phyloP scores from a whole-genome alignment of 164 flowering plant genomes.

The Vitis rupestris region DNA sequence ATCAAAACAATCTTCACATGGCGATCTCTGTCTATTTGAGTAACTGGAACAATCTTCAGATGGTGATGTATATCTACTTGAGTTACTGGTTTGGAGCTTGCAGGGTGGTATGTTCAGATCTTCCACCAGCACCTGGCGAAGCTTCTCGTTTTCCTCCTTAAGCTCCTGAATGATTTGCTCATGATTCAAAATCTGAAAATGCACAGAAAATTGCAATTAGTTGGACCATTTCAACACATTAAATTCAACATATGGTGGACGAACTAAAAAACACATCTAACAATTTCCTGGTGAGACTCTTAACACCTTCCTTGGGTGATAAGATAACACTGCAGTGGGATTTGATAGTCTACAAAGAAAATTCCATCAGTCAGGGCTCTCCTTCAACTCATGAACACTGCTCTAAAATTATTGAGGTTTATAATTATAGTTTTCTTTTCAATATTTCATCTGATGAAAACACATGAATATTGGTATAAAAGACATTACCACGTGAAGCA shows the following conservation, averaged over 20 bases:
- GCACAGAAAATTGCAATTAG: constrained; percentile 5
- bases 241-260: background rate
- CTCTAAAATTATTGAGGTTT: no score
- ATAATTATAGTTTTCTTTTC: no score
- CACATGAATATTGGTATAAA: background rate
- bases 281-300: no score
- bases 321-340: no score
- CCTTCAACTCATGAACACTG: no score
- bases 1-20: constrained; percentile 75
- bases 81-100: constrained; percentile 45
- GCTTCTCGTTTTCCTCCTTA: constrained; percentile 76
- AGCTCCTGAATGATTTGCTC: constrained; percentile 78
- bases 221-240: background rate
- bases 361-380: no score
- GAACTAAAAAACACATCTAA: background rate
- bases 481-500: constrained; percentile 75
- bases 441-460: no score
- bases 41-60: constrained; percentile 42
- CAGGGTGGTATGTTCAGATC: constrained; percentile 71
- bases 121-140: constrained; percentile 65
- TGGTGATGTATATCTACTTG: constrained; percentile 16
- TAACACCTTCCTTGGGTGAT: no score
- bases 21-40: constrained; percentile 7
- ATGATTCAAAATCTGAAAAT: constrained; percentile 75
- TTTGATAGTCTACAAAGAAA: no score